A percentile compares a stretch with the other conserved stretches of the same genome.
These are phyloP conservation scores for Diplodia mutila DNA, from an alignment of 2,329 filamentous ascomycete species.

Conservation along the genomic window DNA sequence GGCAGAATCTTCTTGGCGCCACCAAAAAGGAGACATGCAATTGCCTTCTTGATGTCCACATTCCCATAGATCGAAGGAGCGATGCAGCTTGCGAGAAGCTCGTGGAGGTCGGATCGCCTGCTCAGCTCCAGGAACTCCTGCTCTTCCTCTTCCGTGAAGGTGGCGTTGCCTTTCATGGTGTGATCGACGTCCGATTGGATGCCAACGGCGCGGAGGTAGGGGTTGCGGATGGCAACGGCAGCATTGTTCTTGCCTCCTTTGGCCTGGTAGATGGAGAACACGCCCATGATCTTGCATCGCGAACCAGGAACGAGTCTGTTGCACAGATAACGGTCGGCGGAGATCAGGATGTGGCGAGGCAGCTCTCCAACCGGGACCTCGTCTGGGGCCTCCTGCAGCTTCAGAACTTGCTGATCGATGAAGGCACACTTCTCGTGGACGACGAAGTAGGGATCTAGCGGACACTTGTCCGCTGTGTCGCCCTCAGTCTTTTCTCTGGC, in stretches of 20 bases:
- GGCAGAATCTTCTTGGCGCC: slow-evolving; percentile 97
- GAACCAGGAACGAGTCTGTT: slow-evolving; percentile 96
- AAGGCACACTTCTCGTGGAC: slow-evolving; percentile 92
- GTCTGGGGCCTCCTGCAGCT: slow-evolving; percentile 95
- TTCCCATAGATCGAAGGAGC: slow-evolving; percentile 98
- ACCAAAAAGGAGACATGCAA: slow-evolving; percentile 88
- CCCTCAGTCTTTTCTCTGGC: slow-evolving; percentile 65
- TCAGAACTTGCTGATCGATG: slow-evolving; percentile 97
- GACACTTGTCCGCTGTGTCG: slow-evolving; percentile 75
- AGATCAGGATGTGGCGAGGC: slow-evolving; percentile 91
- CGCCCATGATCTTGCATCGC: slow-evolving; percentile 91
- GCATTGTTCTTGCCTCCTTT: slow-evolving; percentile 81
- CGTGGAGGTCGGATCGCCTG: slow-evolving; percentile 88
- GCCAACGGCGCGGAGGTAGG: slow-evolving; percentile 89
- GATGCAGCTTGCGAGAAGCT: slow-evolving; percentile 86
- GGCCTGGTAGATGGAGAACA: slow-evolving; percentile 96
- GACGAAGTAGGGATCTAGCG: slow-evolving; percentile 93
- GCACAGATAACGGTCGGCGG: slow-evolving; percentile 92
- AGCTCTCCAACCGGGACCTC: slow-evolving; percentile 97
- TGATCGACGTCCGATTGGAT: slow-evolving; percentile 90
- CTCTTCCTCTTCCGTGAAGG: slow-evolving; percentile 94
- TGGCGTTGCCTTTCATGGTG: slow-evolving; percentile 78
- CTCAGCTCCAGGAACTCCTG: slow-evolving; percentile 95
- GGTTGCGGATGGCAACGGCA: slow-evolving; percentile 92
- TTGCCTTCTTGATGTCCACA: slow-evolving; percentile 93